Base-by-base conservation (phyloP, 2,329 filamentous ascomycete genomes). In the Aspergillus tubingensis region DNA sequence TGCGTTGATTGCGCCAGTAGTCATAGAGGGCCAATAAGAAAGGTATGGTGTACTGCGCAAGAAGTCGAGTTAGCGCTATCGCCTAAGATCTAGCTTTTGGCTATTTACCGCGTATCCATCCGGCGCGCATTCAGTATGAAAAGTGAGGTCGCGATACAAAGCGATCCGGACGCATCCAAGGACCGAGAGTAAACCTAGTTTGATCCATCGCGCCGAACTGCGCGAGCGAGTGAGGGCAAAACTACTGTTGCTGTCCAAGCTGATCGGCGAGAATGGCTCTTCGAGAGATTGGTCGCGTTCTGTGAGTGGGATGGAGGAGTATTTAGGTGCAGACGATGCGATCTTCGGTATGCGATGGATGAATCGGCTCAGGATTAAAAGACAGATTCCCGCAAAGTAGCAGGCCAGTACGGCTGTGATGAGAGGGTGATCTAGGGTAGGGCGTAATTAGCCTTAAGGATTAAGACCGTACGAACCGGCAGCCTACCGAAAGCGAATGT, bases 121-220 rank as follows among this genome's bases (percentile, higher is more conserved):
- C 21, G 66, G 70, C 19, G 76, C 71, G 66, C 82, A 84, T 70
- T 83, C 78, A 11, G 73, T 72, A 50, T 79, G 75, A 23, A 70
- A 63, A 10, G 79, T 70, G 3, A 80, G 70, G 54, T 74, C 73
- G 39, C 79, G 76, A 59, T 78, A 75, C 4, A 82, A 41, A 55
- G 78, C 79, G 15, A 79, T 62, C 32, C 76, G 73, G 54, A 71
- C 25, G 51, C 69, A 72, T 27, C 75, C 57, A 17, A 70, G 62
- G 13, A 30, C 59, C 11, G 69, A 62, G 10, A 74, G 59, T 4
- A 68, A 21, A 15, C 53, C 62, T 50, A 71, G 21, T 39, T 67
- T 61, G 25, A 68, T 53, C 69, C 70, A 73, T 48, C 70, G 56
- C 66, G 60, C 56, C 62, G 57, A 41, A 54, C 54, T 54, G 55